Percentiles rank a stretch among this genome's conserved stretches.
Evolutionary conservation across 1,284 basidiomycete species (phyloP).

Genomic region (Fomitopsis betulina): DNA sequence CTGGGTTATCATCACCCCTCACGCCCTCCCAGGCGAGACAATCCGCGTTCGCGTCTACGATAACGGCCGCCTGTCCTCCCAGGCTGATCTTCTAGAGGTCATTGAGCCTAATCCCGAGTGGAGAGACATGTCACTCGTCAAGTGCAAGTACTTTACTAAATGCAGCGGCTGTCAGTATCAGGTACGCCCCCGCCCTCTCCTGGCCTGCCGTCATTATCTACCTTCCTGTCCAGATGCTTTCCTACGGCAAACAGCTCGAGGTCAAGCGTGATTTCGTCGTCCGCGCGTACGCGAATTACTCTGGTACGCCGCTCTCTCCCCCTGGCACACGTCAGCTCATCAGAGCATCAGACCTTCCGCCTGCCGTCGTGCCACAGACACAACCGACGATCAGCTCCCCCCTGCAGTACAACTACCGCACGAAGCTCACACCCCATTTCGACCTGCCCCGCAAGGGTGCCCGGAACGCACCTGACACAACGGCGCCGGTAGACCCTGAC

Average conservation of each 20-base stretch:
- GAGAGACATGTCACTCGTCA: constrained; percentile 60
- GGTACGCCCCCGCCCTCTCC: constrained; percentile 29
- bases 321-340: background rate
- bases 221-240: constrained; percentile 62
- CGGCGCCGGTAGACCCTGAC: constrained; percentile 13
- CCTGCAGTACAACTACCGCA: constrained; percentile 88
- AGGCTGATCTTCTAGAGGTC: constrained; percentile 73
- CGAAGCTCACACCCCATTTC: constrained; percentile 97
- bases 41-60: constrained; percentile 71
- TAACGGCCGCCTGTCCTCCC: constrained; percentile 62
- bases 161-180: constrained; percentile 83
- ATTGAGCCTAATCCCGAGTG: constrained; percentile 59
- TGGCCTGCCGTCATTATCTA: background rate
- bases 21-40: constrained; percentile 78
- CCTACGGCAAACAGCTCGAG: constrained; percentile 82
- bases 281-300: constrained; percentile 82
- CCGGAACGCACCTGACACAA: constrained; percentile 27
- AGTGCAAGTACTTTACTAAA: constrained; percentile 83
- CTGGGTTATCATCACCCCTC: constrained; percentile 83
- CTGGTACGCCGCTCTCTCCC: constrained; percentile 36
- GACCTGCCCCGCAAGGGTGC: constrained; percentile 68
- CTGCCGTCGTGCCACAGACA: constrained; percentile 60
- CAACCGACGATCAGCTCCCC: constrained; percentile 83
- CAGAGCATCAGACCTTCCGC: constrained; percentile 44
- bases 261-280: constrained; percentile 87